Percentiles rank a stretch among this genome's conserved stretches.
These are phyloP conservation scores for Penstemon davidsonii DNA, from an alignment of 257 asterid genomes.

Conservation along the genomic window DNA sequence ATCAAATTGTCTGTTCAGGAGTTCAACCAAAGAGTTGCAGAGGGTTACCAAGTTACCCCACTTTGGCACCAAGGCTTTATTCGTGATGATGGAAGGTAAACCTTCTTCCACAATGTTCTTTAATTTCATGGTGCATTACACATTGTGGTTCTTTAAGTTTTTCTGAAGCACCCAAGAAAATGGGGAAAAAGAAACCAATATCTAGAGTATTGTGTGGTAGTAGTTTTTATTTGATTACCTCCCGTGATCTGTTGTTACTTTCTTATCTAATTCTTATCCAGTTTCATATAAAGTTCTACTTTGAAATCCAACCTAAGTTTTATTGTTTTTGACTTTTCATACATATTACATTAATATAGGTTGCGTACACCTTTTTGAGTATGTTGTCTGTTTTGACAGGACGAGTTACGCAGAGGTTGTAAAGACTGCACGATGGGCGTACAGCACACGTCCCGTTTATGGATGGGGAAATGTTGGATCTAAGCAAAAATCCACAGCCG, in stretches of 20 bases:
- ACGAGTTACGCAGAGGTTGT: constrained; percentile 76
- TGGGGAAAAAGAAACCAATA: constrained; percentile 1
- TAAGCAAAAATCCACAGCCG: constrained; percentile 92
- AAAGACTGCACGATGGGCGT: constrained; percentile 90
- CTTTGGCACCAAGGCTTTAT: constrained; percentile 92
- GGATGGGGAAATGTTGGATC: constrained; percentile 95
- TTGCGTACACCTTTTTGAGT: background rate
- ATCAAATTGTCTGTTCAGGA: constrained; percentile 51
- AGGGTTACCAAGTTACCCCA: constrained; percentile 98
- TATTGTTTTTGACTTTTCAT: background rate
- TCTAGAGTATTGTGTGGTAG: background rate
- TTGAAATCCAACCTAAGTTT: background rate
- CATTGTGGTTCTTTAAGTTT: background rate
- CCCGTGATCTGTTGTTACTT: no score
- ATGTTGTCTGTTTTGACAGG: constrained; percentile 53
- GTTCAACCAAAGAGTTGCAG: constrained; percentile 65
- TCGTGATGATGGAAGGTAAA: constrained; percentile 84
- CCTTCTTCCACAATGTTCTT: constrained; percentile 8
- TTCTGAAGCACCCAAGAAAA: constrained; percentile 8
- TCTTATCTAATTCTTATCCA: background rate
- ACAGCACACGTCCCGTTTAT: constrained; percentile 81
- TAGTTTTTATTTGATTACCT: background rate
- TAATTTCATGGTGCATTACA: constrained; percentile 11
- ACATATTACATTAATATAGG: background rate
- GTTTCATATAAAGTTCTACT: background rate